Percentiles rank a stretch among this genome's conserved stretches.
Evolutionary conservation across 108 stramenopile genomes (phyloP).

Genomic region (Seminavis robusta): DNA sequence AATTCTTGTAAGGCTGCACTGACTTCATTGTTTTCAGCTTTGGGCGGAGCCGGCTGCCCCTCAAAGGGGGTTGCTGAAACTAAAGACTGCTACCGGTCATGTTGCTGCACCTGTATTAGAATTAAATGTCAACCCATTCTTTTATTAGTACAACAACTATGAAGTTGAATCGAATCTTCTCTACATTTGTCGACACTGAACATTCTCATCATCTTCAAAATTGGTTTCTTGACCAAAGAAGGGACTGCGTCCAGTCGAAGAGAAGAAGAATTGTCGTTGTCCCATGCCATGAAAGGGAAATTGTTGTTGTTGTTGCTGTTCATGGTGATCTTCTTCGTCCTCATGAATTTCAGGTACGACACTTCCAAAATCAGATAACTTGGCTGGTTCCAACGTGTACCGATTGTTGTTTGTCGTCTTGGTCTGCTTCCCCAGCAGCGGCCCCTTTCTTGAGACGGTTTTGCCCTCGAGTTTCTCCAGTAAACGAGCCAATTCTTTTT

Average conservation of each 20-base stretch:
- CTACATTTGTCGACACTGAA: constrained; percentile 22
- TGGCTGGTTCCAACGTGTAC: neutral
- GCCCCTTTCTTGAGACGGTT: neutral
- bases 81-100: no score
- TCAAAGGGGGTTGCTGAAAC: no score
- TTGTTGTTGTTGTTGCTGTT: no score
- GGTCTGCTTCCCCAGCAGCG: no score
- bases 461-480: constrained; percentile 60
- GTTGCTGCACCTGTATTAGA: no score
- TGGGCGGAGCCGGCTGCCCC: no score
- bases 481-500: constrained; percentile 38
- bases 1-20: no score
- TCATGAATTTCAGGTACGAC: constrained; percentile 1
- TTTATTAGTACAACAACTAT: no score
- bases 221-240: constrained; percentile 7
- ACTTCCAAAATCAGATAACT: constrained; percentile 5
- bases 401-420: no score
- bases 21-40: no score
- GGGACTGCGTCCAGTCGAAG: neutral
- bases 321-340: constrained; percentile 2
- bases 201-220: constrained; percentile 2
- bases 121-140: no score
- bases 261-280: constrained; percentile 6
- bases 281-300: neutral
- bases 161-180: no score